Base-by-base conservation (phyloP, 164 flowering plant genomes). In the Berberis thunbergii region DNA sequence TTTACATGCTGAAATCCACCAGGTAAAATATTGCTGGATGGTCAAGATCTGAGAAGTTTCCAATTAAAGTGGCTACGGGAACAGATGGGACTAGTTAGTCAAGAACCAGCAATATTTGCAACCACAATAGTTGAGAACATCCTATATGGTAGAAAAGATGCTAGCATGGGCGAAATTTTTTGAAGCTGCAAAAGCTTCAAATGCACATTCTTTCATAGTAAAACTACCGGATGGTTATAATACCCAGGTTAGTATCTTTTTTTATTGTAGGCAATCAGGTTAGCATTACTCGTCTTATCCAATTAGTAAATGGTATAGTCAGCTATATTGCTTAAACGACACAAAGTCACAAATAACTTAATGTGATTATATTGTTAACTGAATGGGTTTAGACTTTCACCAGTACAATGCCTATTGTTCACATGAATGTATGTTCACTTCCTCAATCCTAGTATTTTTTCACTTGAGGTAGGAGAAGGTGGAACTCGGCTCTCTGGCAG, bases 31-130 rank as follows among this genome's bases (percentile, higher is more conserved):
- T 62, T 84, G 73, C 49, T 89, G 76, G 96, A 89, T 72, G 89
- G 92, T 7, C 83, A 85, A 75, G 85, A 84, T 64, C 41, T 89
- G 50, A 79, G 69, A 67, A 64, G 7, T 65, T 78, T 89, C 6
- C 76, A 79, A 62, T 54, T 86, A 57, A 89, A 78, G 70, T 89
- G 93, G 93, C 74, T 89, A 66, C 78, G 96, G 60, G 75, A 76
- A 64, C 89, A 86, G 67, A 86, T 89, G 76, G 97, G 97, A 9
- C 70, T 89, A 68, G 97, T 89, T 43, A 84, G 86, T 70, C 97
- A 89, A 76, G 97, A 87, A 68, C 97, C 97, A 48, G 86, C 85
- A 43, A 62, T 89, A 54, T 89, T 89, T 73, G 86, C 84, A 26
- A 83, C 87, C 41, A 72, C 83, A 4, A 84, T 89, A 72, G 77